Evolutionary conservation across 129 eudicot species (phyloP).

Genomic region (Lactuca sativa): DNA sequence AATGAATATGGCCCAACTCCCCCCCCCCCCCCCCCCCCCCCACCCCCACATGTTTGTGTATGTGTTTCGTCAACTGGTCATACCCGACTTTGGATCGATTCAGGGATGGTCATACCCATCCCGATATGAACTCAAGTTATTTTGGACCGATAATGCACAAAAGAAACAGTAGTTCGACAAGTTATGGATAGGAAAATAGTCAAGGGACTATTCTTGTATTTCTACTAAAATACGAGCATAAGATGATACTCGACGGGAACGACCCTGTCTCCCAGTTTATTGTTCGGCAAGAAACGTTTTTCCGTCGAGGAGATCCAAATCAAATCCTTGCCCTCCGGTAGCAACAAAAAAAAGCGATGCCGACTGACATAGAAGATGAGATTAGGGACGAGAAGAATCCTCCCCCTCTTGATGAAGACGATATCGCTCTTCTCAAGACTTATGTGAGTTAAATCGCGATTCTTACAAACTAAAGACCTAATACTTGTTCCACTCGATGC

Average conservation of each 20-base stretch:
- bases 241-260: not conserved
- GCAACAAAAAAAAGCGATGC: conserved; percentile 29
- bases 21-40: no score
- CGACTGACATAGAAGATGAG: conserved; percentile 73
- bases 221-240: not conserved
- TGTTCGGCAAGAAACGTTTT: conserved; percentile 2
- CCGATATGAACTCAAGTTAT: not conserved
- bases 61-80: no score
- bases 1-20: no score
- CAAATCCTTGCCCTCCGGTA: conserved; percentile 12
- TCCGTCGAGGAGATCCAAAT: conserved; percentile 6
- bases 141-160: not conserved
- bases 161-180: not conserved
- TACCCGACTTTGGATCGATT: no score
- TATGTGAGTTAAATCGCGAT: conserved; percentile 42
- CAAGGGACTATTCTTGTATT: not conserved
- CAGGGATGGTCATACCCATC: no score
- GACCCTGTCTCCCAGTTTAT: not conserved
- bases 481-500: not conserved
- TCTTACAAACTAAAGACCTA: conserved; percentile 15
- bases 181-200: not conserved
- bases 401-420: conserved; percentile 84
- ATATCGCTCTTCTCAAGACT: conserved; percentile 88
- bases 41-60: no score
- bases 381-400: conserved; percentile 97